Conservation (phyloP, 805 yeast genomes). For the Yamadazyma paraphyllophila region DNA sequence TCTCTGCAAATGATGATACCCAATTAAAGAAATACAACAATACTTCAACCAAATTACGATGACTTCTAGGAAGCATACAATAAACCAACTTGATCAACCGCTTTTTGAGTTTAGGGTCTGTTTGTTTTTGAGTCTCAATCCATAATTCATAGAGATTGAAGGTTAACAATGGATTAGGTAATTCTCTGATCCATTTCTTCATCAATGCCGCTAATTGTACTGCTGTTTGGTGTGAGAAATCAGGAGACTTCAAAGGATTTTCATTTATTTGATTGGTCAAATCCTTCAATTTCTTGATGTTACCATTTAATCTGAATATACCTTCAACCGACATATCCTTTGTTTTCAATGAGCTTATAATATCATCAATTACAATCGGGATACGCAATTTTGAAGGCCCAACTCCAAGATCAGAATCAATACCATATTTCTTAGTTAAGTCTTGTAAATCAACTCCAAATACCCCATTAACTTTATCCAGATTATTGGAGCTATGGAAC, state of each 20-base stretch:
- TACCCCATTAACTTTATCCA: constrained; percentile 41
- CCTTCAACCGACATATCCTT: constrained; percentile 97
- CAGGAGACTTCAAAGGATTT: constrained; percentile 68
- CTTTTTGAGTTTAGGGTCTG: constrained; percentile 45
- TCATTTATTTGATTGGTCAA: constrained; percentile 71
- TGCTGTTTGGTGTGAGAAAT: constrained; percentile 71
- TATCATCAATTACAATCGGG: constrained; percentile 85
- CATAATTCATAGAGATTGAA: constrained; percentile 73
- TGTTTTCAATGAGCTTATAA: constrained; percentile 76
- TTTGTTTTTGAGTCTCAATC: constrained; percentile 61
- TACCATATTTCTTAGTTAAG: constrained; percentile 70
- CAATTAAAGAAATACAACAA: constrained; percentile 82
- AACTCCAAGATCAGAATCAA: constrained; percentile 79
- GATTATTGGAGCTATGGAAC: constrained; percentile 26
- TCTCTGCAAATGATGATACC: constrained; percentile 93
- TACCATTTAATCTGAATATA: constrained; percentile 93
- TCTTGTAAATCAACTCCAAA: constrained; percentile 77
- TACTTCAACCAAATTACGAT: constrained; percentile 85
- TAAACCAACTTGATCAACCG: constrained; percentile 62
- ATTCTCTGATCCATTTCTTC: constrained; percentile 86
- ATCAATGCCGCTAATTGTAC: constrained; percentile 91
- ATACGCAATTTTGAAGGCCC: constrained; percentile 78
- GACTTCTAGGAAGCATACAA: constrained; percentile 74
- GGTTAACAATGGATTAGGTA: constrained; percentile 89
- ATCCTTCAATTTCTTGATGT: constrained; percentile 75